Conservation (phyloP, 192 early-diverging fungal genomes). For the Backusella liffmaniae region DNA sequence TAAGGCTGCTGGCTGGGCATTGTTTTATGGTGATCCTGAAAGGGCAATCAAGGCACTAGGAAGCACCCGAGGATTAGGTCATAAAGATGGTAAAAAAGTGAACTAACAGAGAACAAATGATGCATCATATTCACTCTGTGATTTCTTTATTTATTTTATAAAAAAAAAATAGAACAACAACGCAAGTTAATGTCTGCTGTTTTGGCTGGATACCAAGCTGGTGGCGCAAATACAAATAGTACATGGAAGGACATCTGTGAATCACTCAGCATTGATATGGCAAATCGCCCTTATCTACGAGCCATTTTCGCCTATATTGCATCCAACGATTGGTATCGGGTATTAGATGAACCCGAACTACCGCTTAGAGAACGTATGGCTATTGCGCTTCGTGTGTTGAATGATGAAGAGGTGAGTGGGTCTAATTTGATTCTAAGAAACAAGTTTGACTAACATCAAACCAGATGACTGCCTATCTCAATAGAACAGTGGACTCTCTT, state of each 20-base stretch:
- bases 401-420: constrained; percentile 67
- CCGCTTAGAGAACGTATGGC: constrained; percentile 77
- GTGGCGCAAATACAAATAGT: constrained; percentile 28
- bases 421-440: too few species aligned
- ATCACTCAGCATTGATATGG: constrained; percentile 55
- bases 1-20: constrained; percentile 83
- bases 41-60: constrained; percentile 73
- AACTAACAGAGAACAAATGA: constrained; percentile 1
- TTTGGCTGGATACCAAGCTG: constrained; percentile 55
- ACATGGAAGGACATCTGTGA: constrained; percentile 64
- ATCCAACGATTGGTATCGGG: constrained; percentile 76
- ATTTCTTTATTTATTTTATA: too few species aligned
- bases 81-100: constrained; percentile 32
- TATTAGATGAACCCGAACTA: constrained; percentile 70
- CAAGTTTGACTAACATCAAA: too few species aligned
- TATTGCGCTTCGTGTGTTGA: constrained; percentile 82
- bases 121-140: neutral
- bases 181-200: constrained; percentile 84
- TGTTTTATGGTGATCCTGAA: constrained; percentile 79
- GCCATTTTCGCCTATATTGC: constrained; percentile 89
- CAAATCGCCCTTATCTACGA: constrained; percentile 71
- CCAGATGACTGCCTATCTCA: constrained; percentile 58
- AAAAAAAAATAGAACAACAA: constrained; percentile 54
- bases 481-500: constrained; percentile 51
- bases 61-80: constrained; percentile 37